Percentiles rank a stretch among this genome's conserved stretches.
Evolutionary conservation across 2,329 filamentous ascomycete species (phyloP).

Genomic region (Scolecobasidium constrictum): DNA sequence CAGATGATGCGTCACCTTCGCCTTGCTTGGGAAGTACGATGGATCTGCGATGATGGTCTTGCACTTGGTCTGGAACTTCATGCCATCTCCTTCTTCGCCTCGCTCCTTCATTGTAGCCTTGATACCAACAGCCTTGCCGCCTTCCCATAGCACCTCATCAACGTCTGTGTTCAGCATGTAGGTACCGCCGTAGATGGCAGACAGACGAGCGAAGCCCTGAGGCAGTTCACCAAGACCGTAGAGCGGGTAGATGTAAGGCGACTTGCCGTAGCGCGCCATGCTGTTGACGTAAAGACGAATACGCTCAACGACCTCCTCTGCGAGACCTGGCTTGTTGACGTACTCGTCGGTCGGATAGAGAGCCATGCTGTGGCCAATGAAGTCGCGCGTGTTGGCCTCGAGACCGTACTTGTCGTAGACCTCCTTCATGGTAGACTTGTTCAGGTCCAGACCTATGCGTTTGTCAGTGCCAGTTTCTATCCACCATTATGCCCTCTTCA

Average conservation of each 20-base stretch:
- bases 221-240: slow-evolving; percentile 96
- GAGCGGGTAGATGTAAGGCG: slow-evolving; percentile 97
- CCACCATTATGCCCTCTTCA: slow-evolving; percentile 16
- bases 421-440: slow-evolving; percentile 84
- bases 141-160: slow-evolving; percentile 80
- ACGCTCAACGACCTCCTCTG: slow-evolving; percentile 78
- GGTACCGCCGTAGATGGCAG: slow-evolving; percentile 95
- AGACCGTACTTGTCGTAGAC: slow-evolving; percentile 97
- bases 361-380: slow-evolving; percentile 97
- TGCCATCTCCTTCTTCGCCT: slow-evolving; percentile 59
- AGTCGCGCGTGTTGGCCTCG: slow-evolving; percentile 80
- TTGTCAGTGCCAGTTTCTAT: slow-evolving; percentile 1
- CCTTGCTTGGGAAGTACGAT: slow-evolving; percentile 89
- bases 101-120: slow-evolving; percentile 92
- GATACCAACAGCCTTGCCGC: slow-evolving; percentile 81
- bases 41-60: slow-evolving; percentile 95
- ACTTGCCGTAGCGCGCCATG: slow-evolving; percentile 95
- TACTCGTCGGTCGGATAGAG: slow-evolving; percentile 88
- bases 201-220: slow-evolving; percentile 93
- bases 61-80: slow-evolving; percentile 94
- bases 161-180: slow-evolving; percentile 98
- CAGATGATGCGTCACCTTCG: slow-evolving; percentile 76
- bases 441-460: slow-evolving; percentile 63
- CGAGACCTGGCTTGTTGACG: slow-evolving; percentile 59
- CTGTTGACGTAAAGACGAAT: slow-evolving; percentile 97